Base-by-base conservation (phyloP, 2,329 filamentous ascomycete species). In the Trichophyton mentagrophytes region DNA sequence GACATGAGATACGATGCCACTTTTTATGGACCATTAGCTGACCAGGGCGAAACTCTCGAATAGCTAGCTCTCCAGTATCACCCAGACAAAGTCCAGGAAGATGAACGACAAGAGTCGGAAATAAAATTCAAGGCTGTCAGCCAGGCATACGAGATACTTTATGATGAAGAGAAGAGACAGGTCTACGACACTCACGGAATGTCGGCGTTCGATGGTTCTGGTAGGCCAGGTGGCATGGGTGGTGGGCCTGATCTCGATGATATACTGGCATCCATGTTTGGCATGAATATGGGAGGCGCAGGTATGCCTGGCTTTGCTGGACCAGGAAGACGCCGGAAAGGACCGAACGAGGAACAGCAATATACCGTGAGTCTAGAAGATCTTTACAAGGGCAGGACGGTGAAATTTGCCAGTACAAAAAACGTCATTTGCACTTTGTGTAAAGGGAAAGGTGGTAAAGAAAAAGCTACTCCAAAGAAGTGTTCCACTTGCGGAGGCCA, bases 361-460 rank as follows among this genome's bases (percentile, higher is more conserved):
- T 97, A 99, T 76, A 86, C 90, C 72, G 89, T 97, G 61, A 88
- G 85, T 1, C 77, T 99, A 62, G 93, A 97, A 73, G 93, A 99
- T 74, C 80, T 99, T 36, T 99, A 97, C 82, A 96, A 95, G 77
- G 93, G 93, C 69, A 96, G 97, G 80, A 96, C 93, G 0, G 93
- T 95, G 70, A 93, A 95, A 77, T 96, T 99, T 73, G 86, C 90
- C 7, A 93, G 89, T 70, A 95, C 91, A 69, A 97, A 97, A 79
- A 92, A 96, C 70, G 83, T 96, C 64, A 80, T 96, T 64, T 99
- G 93, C 76, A 81, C 81, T 62, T 82, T 85, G 68, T 99, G 93
- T 79, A 92, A 91, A 72, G 93, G 93, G 51, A 84, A 81, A 55
- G 93, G 93, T 46, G 93, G 89, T 65, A 96, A 95, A 76, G 89